Percentiles rank a stretch among this genome's conserved stretches.
Evolutionary conservation across 768 basidiomycete species (phyloP).

Genomic region (Lactifluus hygrophoroides): DNA sequence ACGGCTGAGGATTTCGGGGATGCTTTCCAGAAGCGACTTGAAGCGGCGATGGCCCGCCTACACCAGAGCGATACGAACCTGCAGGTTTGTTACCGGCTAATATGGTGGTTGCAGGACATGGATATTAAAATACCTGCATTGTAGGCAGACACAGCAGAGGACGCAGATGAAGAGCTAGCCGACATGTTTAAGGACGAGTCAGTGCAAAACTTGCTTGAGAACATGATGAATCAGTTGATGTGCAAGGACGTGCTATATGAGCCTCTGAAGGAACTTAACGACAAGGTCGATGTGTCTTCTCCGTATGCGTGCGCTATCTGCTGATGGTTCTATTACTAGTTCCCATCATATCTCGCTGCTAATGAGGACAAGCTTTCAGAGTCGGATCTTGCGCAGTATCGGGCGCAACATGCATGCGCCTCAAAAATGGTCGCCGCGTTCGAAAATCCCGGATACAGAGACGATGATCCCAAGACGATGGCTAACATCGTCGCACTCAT

Average conservation of each 20-base stretch:
- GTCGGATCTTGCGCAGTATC: conserved; percentile 56
- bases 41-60: conserved; percentile 65
- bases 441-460: conserved; percentile 49
- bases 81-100: conserved; percentile 30
- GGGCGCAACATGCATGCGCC: conserved; percentile 50
- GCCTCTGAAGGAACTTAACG: conserved; percentile 70
- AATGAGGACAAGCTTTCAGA: conserved; percentile 44
- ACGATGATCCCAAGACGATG: conserved; percentile 40
- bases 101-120: not conserved
- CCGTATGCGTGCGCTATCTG: not conserved
- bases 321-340: conserved; percentile 34
- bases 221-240: conserved; percentile 76
- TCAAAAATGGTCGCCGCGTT: conserved; percentile 55
- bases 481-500: conserved; percentile 57
- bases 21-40: conserved; percentile 62
- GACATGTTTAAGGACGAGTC: conserved; percentile 45
- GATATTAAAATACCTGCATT: not conserved
- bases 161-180: conserved; percentile 38
- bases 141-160: conserved; percentile 24
- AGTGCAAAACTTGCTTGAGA: conserved; percentile 62
- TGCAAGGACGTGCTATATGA: conserved; percentile 80
- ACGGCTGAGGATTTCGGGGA: conserved; percentile 22
- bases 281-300: conserved; percentile 41
- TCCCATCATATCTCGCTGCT: conserved; percentile 63
- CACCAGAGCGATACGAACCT: conserved; percentile 55